Conservation (phyloP, 345 rosid genomes). For the Odontarrhena argentea region DNA sequence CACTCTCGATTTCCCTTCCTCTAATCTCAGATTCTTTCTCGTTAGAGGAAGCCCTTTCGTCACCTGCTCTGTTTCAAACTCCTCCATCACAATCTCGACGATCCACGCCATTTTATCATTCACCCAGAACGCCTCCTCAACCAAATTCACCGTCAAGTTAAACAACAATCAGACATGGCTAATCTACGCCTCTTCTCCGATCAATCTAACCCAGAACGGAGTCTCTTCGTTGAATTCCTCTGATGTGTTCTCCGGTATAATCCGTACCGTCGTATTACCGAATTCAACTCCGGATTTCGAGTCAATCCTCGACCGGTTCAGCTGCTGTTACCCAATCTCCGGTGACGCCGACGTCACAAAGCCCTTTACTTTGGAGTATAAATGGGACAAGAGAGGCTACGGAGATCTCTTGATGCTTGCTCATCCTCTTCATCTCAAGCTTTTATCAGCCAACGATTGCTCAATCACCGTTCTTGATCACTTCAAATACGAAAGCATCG, state of each 20-base stretch:
- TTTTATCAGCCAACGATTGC: conserved; percentile 47
- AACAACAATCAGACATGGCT: conserved; percentile 91
- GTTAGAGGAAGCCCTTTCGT: conserved; percentile 86
- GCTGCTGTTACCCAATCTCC: conserved; percentile 78
- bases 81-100: conserved; percentile 63
- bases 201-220: conserved; percentile 47
- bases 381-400: conserved; percentile 86
- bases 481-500: conserved; percentile 68
- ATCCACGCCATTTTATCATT: conserved; percentile 73
- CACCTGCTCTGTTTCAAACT: conserved; percentile 59
- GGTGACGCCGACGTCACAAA: conserved; percentile 69
- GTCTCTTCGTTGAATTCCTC: conserved; percentile 50
- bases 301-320: conserved; percentile 70
- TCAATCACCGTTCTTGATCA: conserved; percentile 56
- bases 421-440: conserved; percentile 80
- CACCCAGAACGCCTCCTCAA: conserved; percentile 48
- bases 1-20: conserved; percentile 75
- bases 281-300: conserved; percentile 49
- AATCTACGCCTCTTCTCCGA: conserved; percentile 70
- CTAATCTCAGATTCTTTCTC: conserved; percentile 73
- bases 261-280: conserved; percentile 67
- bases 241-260: conserved; percentile 57
- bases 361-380: conserved; percentile 75
- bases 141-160: conserved; percentile 64
- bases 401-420: conserved; percentile 92